Evolutionary conservation across 208 protist species (phyloP).

Genomic region (Polymyxa betae): DNA sequence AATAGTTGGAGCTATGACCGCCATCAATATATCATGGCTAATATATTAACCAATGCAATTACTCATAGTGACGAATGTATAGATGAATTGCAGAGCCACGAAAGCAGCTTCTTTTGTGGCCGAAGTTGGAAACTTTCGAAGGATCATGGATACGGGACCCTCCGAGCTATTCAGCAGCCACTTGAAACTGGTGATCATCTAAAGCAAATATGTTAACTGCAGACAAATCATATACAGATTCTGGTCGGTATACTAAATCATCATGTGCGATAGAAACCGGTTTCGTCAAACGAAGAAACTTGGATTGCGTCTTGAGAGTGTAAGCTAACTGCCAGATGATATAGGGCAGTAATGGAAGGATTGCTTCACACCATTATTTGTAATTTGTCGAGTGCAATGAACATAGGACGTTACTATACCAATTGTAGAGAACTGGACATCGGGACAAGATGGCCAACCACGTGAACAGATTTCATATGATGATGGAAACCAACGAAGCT

Average conservation of each 20-base stretch:
- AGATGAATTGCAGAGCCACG: conserved; percentile 10
- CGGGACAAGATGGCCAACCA: neutral
- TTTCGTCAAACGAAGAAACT: conserved; percentile 29
- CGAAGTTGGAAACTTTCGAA: neutral
- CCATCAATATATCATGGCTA: neutral
- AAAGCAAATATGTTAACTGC: neutral
- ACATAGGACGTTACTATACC: neutral
- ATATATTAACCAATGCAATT: neutral
- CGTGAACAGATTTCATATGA: neutral
- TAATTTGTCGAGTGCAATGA: too few relatives aligned
- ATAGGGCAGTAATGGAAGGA: neutral
- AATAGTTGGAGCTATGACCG: conserved; percentile 8
- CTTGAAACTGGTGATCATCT: conserved; percentile 48
- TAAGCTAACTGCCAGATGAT: conserved; percentile 40
- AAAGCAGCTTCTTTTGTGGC: conserved; percentile 29
- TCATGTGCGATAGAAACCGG: conserved; percentile 3
- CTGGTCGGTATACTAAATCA: neutral
- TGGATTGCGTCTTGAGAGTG: conserved; percentile 42
- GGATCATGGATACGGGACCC: conserved; percentile 25
- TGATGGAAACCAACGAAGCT: conserved; percentile 29
- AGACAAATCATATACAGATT: neutral
- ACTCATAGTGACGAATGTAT: conserved; percentile 14
- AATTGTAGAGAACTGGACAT: neutral
- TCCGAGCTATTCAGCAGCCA: conserved; percentile 22
- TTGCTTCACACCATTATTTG: neutral